phyloP scores from a whole-genome alignment of 805 yeast species.

The Candida mattraensis region DNA sequence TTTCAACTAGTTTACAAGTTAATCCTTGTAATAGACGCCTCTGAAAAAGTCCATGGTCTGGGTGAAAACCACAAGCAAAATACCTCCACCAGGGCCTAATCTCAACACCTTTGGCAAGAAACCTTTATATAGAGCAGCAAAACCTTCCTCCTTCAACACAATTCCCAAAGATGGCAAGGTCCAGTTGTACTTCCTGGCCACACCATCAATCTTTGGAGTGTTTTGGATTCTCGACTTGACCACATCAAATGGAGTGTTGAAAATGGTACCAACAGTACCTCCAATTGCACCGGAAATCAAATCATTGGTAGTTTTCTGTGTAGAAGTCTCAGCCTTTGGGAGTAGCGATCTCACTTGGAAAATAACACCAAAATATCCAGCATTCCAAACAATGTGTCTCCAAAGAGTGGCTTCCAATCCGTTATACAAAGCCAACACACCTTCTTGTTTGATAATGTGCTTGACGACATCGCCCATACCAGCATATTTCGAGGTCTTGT shows the following conservation, averaged over 20 bases:
- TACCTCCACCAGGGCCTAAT: slow-evolving; percentile 99
- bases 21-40: slow-evolving; percentile 40
- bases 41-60: slow-evolving; percentile 93
- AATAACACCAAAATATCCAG: slow-evolving; percentile 95
- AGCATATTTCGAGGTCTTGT: slow-evolving; percentile 73
- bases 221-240: slow-evolving; percentile 95
- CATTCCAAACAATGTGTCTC: slow-evolving; percentile 97
- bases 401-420: slow-evolving; percentile 96
- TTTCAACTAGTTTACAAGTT: too few species aligned
- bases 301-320: slow-evolving; percentile 82
- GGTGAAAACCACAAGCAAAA: slow-evolving; percentile 93
- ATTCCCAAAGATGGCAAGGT: slow-evolving; percentile 74
- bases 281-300: slow-evolving; percentile 92
- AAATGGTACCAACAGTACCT: slow-evolving; percentile 93
- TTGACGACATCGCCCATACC: slow-evolving; percentile 83
- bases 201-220: slow-evolving; percentile 64
- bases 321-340: slow-evolving; percentile 71
- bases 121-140: slow-evolving; percentile 89
- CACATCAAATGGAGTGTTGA: slow-evolving; percentile 96
- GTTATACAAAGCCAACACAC: slow-evolving; percentile 79
- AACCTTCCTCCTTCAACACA: slow-evolving; percentile 89
- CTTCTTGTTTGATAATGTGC: slow-evolving; percentile 71
- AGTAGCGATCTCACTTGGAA: slow-evolving; percentile 78
- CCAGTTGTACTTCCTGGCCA: slow-evolving; percentile 88
- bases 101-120: slow-evolving; percentile 95